phyloP scores from a whole-genome alignment of 2,329 filamentous ascomycete species.

The Penicillium sp. region DNA sequence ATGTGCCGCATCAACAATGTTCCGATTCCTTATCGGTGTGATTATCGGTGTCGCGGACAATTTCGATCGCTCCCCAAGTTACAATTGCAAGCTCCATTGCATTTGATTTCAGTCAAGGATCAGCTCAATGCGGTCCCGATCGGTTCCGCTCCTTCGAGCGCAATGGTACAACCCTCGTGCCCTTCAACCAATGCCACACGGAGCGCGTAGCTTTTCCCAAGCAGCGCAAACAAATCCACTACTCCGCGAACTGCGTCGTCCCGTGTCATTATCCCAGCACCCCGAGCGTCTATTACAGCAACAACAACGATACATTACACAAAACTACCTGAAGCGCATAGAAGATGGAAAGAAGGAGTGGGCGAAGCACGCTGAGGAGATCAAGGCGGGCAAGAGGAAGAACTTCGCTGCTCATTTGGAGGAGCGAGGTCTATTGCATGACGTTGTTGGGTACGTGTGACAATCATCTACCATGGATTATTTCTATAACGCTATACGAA shows the following conservation, averaged over 20 bases:
- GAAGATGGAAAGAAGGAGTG: slow-evolving; percentile 44
- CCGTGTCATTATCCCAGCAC: slow-evolving; percentile 4
- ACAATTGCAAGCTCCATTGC: slow-evolving; percentile 8
- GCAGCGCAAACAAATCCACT: slow-evolving; percentile 22
- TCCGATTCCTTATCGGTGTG: slow-evolving; percentile 24
- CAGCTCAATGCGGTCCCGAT: slow-evolving; percentile 29
- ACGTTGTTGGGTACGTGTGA: slow-evolving; percentile 46
- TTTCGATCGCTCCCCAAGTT: slow-evolving; percentile 2
- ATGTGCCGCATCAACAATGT: slow-evolving; percentile 20
- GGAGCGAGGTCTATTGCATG: slow-evolving; percentile 47
- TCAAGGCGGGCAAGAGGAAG: slow-evolving; percentile 44
- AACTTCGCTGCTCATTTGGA: slow-evolving; percentile 47
- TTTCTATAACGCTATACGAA: background rate
- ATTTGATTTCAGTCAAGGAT: background rate
- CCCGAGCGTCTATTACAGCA: background rate
- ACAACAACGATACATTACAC: slow-evolving; percentile 41
- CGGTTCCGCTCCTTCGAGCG: slow-evolving; percentile 22
- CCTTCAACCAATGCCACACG: slow-evolving; percentile 15
- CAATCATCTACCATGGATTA: background rate
- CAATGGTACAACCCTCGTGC: slow-evolving; percentile 17
- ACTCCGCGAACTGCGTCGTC: slow-evolving; percentile 13
- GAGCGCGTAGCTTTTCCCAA: slow-evolving; percentile 26
- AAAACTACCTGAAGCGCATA: slow-evolving; percentile 36
- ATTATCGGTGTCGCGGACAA: slow-evolving; percentile 16
- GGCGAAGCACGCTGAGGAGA: slow-evolving; percentile 42